phyloP scores from a whole-genome alignment of 345 rosid genomes.

The Eucalyptus sideroxylon region DNA sequence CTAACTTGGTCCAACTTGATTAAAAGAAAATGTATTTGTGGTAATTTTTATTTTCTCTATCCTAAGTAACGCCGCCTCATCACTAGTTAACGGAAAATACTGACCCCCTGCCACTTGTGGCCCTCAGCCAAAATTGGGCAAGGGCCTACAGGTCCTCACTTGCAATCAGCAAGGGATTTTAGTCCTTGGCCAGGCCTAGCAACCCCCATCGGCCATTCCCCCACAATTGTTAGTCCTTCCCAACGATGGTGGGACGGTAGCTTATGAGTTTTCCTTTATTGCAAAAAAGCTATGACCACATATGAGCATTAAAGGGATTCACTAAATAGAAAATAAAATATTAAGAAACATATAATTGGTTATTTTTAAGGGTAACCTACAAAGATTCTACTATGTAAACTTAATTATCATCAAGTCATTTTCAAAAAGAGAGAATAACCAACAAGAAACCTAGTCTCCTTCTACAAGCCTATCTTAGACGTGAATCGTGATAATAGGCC shows the following conservation, averaged over 20 bases:
- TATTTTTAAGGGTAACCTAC: neutral
- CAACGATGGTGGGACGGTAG: fast-evolving
- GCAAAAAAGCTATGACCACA: neutral
- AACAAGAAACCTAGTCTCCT: neutral
- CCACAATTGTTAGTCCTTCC: fast-evolving
- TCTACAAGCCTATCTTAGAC: neutral
- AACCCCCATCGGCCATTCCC: fast-evolving
- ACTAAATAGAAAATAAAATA: neutral
- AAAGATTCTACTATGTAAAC: neutral
- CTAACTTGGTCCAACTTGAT: fast-evolving
- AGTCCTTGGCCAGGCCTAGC: neutral
- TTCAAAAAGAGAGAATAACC: neutral
- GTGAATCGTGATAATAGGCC: neutral
- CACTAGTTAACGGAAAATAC: fast-evolving
- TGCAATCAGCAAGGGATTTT: fast-evolving
- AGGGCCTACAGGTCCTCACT: fast-evolving
- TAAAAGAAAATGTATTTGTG: neutral
- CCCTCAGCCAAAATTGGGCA: fast-evolving
- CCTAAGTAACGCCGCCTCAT: fast-evolving
- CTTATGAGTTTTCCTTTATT: fast-evolving
- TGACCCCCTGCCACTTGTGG: fast-evolving
- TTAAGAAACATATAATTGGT: neutral
- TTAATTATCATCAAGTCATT: neutral
- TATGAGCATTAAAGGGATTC: neutral
- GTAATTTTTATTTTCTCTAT: neutral